phyloP scores from a whole-genome alignment of 2,329 filamentous ascomycete species.

The Cadophora gregata region DNA sequence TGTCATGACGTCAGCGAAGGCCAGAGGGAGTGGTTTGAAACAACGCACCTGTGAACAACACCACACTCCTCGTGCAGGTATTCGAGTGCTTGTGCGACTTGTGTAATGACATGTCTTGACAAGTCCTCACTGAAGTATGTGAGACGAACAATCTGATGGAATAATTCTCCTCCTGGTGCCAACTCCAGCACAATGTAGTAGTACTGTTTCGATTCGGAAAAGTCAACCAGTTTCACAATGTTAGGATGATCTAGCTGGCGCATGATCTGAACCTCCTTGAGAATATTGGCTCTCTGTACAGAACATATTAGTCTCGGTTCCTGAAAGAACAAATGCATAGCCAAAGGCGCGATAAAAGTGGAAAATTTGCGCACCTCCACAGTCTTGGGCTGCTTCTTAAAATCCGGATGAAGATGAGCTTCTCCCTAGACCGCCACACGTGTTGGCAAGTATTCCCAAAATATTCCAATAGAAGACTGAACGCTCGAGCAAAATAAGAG shows the following conservation, averaged over 20 bases:
- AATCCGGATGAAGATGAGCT: constrained; percentile 92
- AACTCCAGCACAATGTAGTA: constrained; percentile 98
- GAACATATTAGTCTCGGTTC: constrained; percentile 23
- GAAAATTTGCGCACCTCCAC: constrained; percentile 82
- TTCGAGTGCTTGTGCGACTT: constrained; percentile 92
- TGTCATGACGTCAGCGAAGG: constrained; percentile 51
- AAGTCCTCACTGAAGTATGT: constrained; percentile 98
- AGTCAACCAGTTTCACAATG: constrained; percentile 91
- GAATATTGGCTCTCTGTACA: constrained; percentile 86
- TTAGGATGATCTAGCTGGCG: constrained; percentile 95
- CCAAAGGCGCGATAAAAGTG: constrained; percentile 40
- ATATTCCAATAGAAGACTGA: neutral
- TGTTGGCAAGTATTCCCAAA: constrained; percentile 58
- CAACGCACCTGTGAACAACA: constrained; percentile 90
- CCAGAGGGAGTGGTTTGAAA: constrained; percentile 11
- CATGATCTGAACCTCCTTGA: constrained; percentile 99
- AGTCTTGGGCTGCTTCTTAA: constrained; percentile 92
- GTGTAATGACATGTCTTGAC: constrained; percentile 90
- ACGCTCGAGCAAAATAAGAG: constrained; percentile 34
- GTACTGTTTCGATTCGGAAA: constrained; percentile 91
- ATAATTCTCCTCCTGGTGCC: constrained; percentile 92
- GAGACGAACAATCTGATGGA: constrained; percentile 97
- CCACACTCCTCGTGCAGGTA: constrained; percentile 95
- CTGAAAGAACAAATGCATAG: neutral
- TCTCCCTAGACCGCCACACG: constrained; percentile 72